Base-by-base conservation (phyloP, 495 filamentous ascomycete species). In the Talaromyces nanjingensis region DNA sequence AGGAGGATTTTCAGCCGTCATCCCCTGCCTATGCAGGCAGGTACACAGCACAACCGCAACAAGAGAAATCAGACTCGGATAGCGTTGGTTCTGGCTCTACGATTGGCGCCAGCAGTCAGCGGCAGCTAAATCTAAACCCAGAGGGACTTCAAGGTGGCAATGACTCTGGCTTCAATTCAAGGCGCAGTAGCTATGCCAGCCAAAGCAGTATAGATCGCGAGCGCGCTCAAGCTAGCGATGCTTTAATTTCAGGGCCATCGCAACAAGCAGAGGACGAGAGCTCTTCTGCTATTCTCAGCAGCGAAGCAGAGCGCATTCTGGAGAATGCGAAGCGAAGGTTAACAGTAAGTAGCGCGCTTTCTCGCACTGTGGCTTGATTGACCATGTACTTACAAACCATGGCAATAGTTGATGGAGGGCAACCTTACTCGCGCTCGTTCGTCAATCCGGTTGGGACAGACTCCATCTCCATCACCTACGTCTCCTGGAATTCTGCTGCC, bases 241-340 rank as follows among this genome's bases (percentile, higher is more conserved):
- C 59, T 24, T 58, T 60, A 47, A 29, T 27, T 37, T 61, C 54
- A 74, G 64, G 78, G 74, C 45, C 27, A n/a, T 53, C 60, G 9
- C 60, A 62, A 20, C 45, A 27, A 37, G n/a, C 56, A 6, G 80
- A 80, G 45, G 81, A 84, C 56, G 76, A 75, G 42, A 84, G 86
- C 66, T 89, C 91, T 27, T 88, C 87, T 54, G 86, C 83, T 12
- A 86, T 90, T 6, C 71, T 96, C 71, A 94, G 90, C 70, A 87
- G 86, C 64, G 82, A 91, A 68, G 92, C 92, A 11, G 92, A 97
- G 72, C 78, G 90, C 64, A 96, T 96, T 71, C 78, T 97, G 52
- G 90, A 91, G 39, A 96, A 96, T 76, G 92, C 92, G 31, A 97
- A 97, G 76, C 87, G 84, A 72, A 82, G 92, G 67, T 77, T 97